These are phyloP conservation scores for Asterella californica DNA, from an alignment of 225 moss, liverwort and hornwort species.

Conservation along the genomic window DNA sequence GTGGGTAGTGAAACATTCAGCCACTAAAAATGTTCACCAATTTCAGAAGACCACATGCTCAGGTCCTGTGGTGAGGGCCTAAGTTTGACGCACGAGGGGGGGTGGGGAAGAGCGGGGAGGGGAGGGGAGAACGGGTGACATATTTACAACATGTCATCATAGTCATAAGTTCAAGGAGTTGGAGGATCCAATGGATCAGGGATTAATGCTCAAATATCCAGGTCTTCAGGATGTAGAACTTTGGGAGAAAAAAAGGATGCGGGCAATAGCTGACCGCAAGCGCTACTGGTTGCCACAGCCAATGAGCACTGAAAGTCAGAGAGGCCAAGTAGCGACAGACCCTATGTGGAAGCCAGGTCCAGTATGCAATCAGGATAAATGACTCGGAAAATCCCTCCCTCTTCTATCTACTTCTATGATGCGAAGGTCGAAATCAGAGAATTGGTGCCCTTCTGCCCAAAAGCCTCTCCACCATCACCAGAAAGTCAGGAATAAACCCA, in stretches of 20 bases:
- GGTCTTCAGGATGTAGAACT: background rate
- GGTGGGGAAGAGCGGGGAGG: too few relatives aligned
- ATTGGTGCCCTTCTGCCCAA: slow-evolving; percentile 6
- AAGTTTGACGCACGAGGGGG: background rate
- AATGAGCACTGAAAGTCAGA: slow-evolving; percentile 6
- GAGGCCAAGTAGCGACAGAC: slow-evolving; percentile 10
- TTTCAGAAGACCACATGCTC: background rate
- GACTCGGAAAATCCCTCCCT: background rate
- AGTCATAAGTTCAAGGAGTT: background rate
- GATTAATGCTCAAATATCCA: background rate
- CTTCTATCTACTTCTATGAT: background rate
- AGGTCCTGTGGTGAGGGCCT: background rate
- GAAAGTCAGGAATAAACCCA: slow-evolving; percentile 20
- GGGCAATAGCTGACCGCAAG: background rate
- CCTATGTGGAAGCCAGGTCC: slow-evolving; percentile 23
- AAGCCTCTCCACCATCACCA: slow-evolving; percentile 23
- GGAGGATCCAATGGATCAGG: background rate
- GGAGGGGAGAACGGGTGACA: background rate
- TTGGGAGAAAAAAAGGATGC: background rate
- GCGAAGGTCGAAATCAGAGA: slow-evolving; percentile 22
- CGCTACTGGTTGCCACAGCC: slow-evolving; percentile 9
- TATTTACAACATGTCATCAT: background rate
- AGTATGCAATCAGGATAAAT: slow-evolving; percentile 10
- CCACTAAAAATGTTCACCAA: background rate
- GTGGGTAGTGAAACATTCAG: background rate